Evolutionary conservation across 2,329 filamentous ascomycete species (phyloP).

Genomic region (Shiraia bambusicola): DNA sequence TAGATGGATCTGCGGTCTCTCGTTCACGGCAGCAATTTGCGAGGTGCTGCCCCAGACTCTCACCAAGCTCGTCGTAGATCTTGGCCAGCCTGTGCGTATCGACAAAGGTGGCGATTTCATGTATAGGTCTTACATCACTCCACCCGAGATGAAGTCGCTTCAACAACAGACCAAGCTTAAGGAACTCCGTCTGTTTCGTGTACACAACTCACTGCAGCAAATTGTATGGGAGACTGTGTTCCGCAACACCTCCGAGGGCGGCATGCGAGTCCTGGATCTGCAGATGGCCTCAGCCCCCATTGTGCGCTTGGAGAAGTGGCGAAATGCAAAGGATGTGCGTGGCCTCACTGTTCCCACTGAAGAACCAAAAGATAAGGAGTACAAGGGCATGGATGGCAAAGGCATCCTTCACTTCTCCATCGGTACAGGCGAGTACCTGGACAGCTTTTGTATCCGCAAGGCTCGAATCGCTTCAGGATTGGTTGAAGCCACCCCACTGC

Average conservation of each 20-base stretch:
- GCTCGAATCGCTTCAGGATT: constrained; percentile 30
- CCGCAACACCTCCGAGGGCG: constrained; percentile 19
- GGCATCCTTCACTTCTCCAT: constrained; percentile 29
- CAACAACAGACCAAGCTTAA: constrained; percentile 23
- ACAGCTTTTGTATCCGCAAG: constrained; percentile 33
- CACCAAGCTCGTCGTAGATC: constrained; percentile 31
- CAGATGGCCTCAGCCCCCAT: constrained; percentile 31
- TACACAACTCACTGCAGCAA: constrained; percentile 30
- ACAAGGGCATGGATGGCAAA: constrained; percentile 33
- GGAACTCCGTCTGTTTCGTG: constrained; percentile 32
- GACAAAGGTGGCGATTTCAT: constrained; percentile 11
- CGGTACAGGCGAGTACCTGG: constrained; percentile 40
- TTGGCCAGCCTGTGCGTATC: constrained; percentile 25
- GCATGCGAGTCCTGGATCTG: constrained; percentile 29
- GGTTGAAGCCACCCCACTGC: constrained; percentile 24
- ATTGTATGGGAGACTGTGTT: constrained; percentile 37
- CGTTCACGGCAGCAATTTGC: constrained; percentile 29
- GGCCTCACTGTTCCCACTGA: constrained; percentile 22
- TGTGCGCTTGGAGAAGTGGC: constrained; percentile 26
- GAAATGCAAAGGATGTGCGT: constrained; percentile 21
- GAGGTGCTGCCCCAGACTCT: constrained; percentile 21
- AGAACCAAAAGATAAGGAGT: constrained; percentile 16
- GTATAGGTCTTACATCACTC: constrained; percentile 24
- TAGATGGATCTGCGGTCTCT: constrained; percentile 34
- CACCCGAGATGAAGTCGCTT: constrained; percentile 28